These are phyloP conservation scores for Anisodus acutangulus DNA, from an alignment of 257 asterid genomes.

Conservation along the genomic window DNA sequence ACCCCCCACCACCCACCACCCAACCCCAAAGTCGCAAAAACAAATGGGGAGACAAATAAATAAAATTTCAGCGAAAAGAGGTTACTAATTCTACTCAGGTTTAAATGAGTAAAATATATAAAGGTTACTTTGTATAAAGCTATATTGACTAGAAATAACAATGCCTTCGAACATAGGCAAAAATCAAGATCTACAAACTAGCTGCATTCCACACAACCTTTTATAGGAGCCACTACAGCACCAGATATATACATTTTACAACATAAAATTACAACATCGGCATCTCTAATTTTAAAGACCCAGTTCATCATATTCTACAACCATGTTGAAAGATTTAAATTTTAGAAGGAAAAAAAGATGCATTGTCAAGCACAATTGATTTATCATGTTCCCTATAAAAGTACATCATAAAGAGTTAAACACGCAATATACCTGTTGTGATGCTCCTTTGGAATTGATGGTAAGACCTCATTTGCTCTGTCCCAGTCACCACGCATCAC, in stretches of 20 bases:
- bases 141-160: not conserved
- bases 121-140: not conserved
- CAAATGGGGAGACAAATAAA: not conserved
- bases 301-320: not conserved
- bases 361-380: not conserved
- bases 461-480: conserved; percentile 80
- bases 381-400: not conserved
- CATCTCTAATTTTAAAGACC: not conserved
- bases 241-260: not conserved
- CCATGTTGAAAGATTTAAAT: not conserved
- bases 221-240: conserved; percentile 9
- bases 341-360: not conserved
- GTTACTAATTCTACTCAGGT: not conserved
- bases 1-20: not conserved
- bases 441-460: conserved; percentile 91
- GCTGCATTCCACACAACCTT: conserved; percentile 3
- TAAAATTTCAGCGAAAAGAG: not conserved
- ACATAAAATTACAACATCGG: conserved; percentile 9
- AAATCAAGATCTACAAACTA: conserved; percentile 1
- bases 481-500: conserved; percentile 96
- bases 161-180: not conserved
- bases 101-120: not conserved
- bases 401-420: not conserved
- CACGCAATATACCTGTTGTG: conserved; percentile 63
- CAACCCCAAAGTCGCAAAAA: too few relatives aligned